phyloP scores from a whole-genome alignment of 2,329 filamentous ascomycete genomes.

The Fusarium beomiforme region DNA sequence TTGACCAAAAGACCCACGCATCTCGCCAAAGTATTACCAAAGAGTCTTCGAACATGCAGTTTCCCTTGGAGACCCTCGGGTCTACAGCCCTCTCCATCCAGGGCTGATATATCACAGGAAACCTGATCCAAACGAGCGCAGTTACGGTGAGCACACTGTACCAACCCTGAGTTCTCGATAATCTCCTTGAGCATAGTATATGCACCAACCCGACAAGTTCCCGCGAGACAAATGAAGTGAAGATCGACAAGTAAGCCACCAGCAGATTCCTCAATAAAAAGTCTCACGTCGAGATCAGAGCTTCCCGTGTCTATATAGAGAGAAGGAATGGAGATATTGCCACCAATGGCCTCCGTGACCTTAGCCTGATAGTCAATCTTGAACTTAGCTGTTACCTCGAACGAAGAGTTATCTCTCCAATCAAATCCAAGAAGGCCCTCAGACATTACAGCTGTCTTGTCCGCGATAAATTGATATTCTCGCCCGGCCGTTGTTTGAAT shows the following conservation, averaged over 20 bases:
- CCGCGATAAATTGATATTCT: rapidly evolving
- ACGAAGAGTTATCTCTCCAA: neutral
- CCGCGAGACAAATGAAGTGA: rapidly evolving
- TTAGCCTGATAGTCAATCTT: neutral
- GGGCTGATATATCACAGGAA: rapidly evolving
- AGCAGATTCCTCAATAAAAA: rapidly evolving
- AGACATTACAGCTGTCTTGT: rapidly evolving
- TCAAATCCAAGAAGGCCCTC: rapidly evolving
- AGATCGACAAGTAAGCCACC: rapidly evolving
- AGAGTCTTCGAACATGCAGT: rapidly evolving
- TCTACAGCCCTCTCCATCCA: rapidly evolving
- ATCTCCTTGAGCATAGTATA: neutral
- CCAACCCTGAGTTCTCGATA: rapidly evolving
- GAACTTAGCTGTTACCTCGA: neutral
- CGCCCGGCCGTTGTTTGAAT: neutral
- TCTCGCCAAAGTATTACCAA: neutral
- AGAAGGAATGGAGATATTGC: rapidly evolving
- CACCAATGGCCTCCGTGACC: rapidly evolving
- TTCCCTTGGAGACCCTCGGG: rapidly evolving
- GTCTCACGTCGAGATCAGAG: rapidly evolving
- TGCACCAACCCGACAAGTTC: rapidly evolving
- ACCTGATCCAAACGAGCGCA: rapidly evolving
- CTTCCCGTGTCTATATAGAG: rapidly evolving
- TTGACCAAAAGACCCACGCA: rapidly evolving
- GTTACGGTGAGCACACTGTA: rapidly evolving